These are phyloP conservation scores for Trifolium subterraneum DNA, from an alignment of 306 rosid species.

Conservation along the genomic window DNA sequence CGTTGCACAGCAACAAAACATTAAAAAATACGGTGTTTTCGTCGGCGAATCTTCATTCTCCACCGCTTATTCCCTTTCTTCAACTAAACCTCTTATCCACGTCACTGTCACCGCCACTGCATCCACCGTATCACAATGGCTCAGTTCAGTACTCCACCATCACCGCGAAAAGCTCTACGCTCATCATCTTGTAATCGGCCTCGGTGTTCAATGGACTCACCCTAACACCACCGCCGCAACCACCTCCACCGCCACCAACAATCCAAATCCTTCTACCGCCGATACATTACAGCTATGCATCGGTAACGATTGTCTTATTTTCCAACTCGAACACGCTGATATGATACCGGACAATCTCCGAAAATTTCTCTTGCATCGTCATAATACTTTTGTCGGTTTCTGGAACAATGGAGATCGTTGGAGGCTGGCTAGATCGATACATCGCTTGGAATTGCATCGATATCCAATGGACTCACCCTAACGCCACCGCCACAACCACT, in stretches of 20 bases:
- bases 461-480: constrained; percentile 46
- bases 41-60: too few relatives aligned
- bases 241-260: too few relatives aligned
- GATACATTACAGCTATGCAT: constrained; percentile 52
- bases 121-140: too few relatives aligned
- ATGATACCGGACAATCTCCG: constrained; percentile 14
- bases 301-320: constrained; percentile 50
- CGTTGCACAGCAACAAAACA: too few relatives aligned
- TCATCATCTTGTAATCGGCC: constrained; percentile 46
- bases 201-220: constrained; percentile 57
- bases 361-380: constrained; percentile 16
- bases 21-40: too few relatives aligned
- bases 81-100: too few relatives aligned
- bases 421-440: constrained; percentile 6
- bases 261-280: constrained; percentile 40
- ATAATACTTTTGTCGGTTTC: constrained; percentile 45
- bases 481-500: too few relatives aligned
- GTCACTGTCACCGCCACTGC: too few relatives aligned
- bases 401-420: constrained; percentile 34
- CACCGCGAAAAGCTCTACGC: too few relatives aligned
- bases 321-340: constrained; percentile 40
- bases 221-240: background rate
- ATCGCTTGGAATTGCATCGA: background rate
- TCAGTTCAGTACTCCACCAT: too few relatives aligned
- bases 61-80: too few relatives aligned